Evolutionary conservation across 2,329 filamentous ascomycete species (phyloP).

Genomic region (Ophiostoma angusticollis): DNA sequence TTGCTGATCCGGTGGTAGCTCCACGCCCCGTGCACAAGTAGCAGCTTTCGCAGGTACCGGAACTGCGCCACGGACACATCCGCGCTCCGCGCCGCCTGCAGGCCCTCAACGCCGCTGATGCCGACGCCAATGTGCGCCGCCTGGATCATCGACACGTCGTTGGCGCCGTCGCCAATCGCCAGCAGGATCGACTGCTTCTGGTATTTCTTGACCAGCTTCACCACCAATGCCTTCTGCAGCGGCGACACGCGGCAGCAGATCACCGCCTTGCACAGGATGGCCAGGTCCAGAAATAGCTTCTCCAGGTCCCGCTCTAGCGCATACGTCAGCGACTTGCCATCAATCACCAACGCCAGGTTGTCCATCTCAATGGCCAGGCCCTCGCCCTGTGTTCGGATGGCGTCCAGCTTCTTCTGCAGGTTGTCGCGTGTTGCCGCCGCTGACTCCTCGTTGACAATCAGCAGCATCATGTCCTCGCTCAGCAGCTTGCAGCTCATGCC

Average conservation of each 20-base stretch:
- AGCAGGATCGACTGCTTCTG: constrained; percentile 84
- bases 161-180: constrained; percentile 93
- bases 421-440: constrained; percentile 73
- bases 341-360: constrained; percentile 81
- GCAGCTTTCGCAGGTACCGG: constrained; percentile 81
- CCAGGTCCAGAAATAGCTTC: constrained; percentile 83
- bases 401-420: constrained; percentile 83
- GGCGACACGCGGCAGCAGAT: constrained; percentile 97
- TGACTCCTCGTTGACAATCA: constrained; percentile 89
- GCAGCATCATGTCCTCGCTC: constrained; percentile 94
- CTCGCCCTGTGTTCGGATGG: constrained; percentile 71
- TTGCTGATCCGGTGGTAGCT: constrained; percentile 95
- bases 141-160: constrained; percentile 99
- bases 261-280: constrained; percentile 95
- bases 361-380: constrained; percentile 62
- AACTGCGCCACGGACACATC: constrained; percentile 96
- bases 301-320: constrained; percentile 90
- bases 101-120: constrained; percentile 92
- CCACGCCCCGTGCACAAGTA: constrained; percentile 93
- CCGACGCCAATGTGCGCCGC: constrained; percentile 95
- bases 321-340: constrained; percentile 88
- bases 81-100: constrained; percentile 89
- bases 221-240: constrained; percentile 90
- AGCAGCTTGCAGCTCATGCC: constrained; percentile 99
- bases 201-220: constrained; percentile 90